Evolutionary conservation across 2,329 filamentous ascomycete genomes (phyloP).

Genomic region (Fusarium sacchari): DNA sequence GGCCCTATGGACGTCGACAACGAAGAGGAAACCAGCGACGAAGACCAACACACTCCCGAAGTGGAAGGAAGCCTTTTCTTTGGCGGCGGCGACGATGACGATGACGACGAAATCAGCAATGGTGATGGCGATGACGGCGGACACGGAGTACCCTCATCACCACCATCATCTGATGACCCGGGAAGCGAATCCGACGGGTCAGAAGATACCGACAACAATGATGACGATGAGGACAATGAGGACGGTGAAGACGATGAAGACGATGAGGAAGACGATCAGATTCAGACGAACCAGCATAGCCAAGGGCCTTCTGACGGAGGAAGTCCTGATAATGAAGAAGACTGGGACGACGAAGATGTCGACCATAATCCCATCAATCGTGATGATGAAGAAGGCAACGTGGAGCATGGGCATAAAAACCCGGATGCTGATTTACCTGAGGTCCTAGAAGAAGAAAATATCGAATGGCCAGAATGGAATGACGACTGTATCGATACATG

Average conservation of each 20-base stretch:
- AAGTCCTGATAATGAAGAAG: neutral
- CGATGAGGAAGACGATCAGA: neutral
- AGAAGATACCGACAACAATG: neutral
- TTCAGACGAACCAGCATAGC: neutral
- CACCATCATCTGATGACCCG: neutral
- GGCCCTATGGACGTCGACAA: conserved; percentile 1
- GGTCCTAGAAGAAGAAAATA: neutral
- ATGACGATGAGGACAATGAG: neutral
- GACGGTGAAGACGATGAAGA: neutral
- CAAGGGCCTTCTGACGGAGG: neutral
- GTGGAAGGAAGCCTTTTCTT: neutral
- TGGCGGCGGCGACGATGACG: neutral
- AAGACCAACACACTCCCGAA: neutral
- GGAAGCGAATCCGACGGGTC: neutral
- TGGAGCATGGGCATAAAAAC: neutral
- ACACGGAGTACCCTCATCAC: neutral
- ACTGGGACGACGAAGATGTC: neutral
- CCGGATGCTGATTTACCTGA: accelerated
- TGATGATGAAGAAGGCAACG: neutral
- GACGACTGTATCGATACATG: neutral
- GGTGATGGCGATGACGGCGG: neutral
- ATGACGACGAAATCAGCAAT: neutral
- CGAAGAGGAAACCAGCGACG: neutral
- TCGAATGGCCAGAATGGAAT: neutral
- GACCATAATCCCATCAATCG: neutral